These are phyloP conservation scores for Chrysophaeum taylorii DNA, from an alignment of 352 stramenopile genomes.

Conservation along the genomic window DNA sequence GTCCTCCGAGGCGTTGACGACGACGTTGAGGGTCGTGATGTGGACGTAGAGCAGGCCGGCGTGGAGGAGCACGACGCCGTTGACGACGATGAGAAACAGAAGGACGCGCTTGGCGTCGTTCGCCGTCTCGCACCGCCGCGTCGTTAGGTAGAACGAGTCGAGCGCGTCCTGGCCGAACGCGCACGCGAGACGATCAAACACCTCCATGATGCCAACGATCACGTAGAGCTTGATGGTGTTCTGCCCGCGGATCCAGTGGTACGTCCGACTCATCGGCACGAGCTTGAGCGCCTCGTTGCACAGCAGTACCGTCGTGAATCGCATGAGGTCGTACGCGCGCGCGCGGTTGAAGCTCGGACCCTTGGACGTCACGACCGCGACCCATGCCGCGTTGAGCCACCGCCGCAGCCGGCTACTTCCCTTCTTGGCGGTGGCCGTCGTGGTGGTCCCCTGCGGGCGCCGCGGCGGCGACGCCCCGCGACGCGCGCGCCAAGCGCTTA, in stretches of 20 bases:
- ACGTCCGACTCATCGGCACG: constrained; percentile 90
- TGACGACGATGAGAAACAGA: constrained; percentile 49
- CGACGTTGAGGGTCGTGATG: constrained; percentile 92
- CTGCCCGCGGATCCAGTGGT: constrained; percentile 94
- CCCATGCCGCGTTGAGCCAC: constrained; percentile 40
- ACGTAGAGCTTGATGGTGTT: constrained; percentile 98
- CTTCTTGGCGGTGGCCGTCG: constrained; percentile 1
- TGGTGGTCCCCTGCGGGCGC: neutral
- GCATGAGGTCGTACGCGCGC: constrained; percentile 80
- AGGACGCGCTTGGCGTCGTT: constrained; percentile 10
- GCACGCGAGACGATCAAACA: constrained; percentile 91
- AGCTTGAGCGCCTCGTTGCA: constrained; percentile 58
- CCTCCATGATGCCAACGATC: constrained; percentile 94
- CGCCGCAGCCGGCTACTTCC: constrained; percentile 40
- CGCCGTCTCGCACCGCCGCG: constrained; percentile 41
- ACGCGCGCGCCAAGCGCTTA: constrained; percentile 32
- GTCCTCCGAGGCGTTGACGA: constrained; percentile 78
- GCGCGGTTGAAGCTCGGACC: constrained; percentile 62
- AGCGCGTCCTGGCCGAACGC: constrained; percentile 91
- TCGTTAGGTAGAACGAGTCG: constrained; percentile 74
- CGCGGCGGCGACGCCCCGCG: constrained; percentile 31
- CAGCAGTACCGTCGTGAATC: constrained; percentile 62
- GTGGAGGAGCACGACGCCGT: constrained; percentile 64
- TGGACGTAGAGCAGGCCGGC: constrained; percentile 86
- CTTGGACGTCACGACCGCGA: constrained; percentile 40